Percentiles rank a stretch among this genome's conserved stretches.
These are phyloP conservation scores for Byssothecium circinans DNA, from an alignment of 2,329 filamentous ascomycete genomes.

Conservation along the genomic window DNA sequence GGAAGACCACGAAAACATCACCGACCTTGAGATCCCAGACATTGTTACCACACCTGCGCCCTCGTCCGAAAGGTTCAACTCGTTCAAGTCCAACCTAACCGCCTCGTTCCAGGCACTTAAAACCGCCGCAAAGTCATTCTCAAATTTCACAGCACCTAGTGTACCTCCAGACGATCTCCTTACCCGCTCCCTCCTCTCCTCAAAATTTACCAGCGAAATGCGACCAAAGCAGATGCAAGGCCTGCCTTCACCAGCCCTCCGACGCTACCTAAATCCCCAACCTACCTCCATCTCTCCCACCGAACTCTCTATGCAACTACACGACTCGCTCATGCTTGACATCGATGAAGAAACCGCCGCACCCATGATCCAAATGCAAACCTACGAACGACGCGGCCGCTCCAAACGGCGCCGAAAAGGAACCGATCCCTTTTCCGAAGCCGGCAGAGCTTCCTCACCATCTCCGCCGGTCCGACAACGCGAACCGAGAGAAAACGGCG, in stretches of 20 bases:
- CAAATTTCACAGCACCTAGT: constrained; percentile 57
- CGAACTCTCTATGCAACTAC: constrained; percentile 45
- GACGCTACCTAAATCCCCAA: constrained; percentile 63
- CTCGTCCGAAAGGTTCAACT: constrained; percentile 45
- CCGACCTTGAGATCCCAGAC: constrained; percentile 33
- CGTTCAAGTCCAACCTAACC: constrained; percentile 66
- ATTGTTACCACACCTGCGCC: constrained; percentile 22
- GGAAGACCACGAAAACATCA: constrained; percentile 37
- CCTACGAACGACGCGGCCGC: constrained; percentile 52
- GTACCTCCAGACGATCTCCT: constrained; percentile 62
- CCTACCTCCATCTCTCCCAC: constrained; percentile 43
- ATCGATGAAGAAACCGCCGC: constrained; percentile 45
- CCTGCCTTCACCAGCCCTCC: constrained; percentile 58
- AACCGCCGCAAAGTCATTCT: constrained; percentile 62
- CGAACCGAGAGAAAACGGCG: constrained; percentile 65
- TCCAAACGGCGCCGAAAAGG: constrained; percentile 26
- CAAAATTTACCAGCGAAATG: constrained; percentile 62
- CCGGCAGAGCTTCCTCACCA: constrained; percentile 45
- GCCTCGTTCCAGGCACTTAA: constrained; percentile 64
- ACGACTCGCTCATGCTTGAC: constrained; percentile 41
- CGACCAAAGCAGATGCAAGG: constrained; percentile 58
- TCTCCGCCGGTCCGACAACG: constrained; percentile 56
- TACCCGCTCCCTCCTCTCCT: constrained; percentile 61
- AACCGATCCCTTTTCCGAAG: constrained; percentile 47
- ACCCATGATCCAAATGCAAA: constrained; percentile 65